Percentiles rank a stretch among this genome's conserved stretches.
These are phyloP conservation scores for Lodderomyces metapsilosis DNA, from an alignment of 1,139 yeast species.

Conservation along the genomic window DNA sequence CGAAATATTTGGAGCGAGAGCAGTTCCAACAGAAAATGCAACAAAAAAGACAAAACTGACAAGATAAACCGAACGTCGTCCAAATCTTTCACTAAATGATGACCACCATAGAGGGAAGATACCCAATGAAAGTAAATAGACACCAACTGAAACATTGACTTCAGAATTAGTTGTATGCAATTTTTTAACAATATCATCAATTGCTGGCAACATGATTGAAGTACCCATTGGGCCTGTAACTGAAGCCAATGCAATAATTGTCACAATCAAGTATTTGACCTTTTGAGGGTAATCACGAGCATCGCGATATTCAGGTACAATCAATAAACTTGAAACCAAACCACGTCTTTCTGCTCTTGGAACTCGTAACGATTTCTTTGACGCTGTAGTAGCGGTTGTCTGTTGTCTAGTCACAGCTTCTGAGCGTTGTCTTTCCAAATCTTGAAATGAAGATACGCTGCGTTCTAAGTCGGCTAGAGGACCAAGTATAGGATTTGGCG, in stretches of 20 bases:
- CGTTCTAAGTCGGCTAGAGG: conserved; percentile 11
- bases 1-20: conserved; percentile 60
- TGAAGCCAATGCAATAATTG: conserved; percentile 70
- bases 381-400: conserved; percentile 8
- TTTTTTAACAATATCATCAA: conserved; percentile 54
- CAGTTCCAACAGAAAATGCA: conserved; percentile 71
- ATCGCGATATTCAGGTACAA: conserved; percentile 72
- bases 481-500: conserved; percentile 11
- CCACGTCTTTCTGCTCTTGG: conserved; percentile 53
- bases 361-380: conserved; percentile 27
- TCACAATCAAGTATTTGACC: conserved; percentile 55
- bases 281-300: conserved; percentile 59
- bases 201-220: conserved; percentile 78
- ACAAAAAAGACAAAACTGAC: conserved; percentile 62
- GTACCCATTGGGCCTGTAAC: conserved; percentile 93
- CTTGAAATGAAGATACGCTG: conserved; percentile 9
- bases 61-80: conserved; percentile 72
- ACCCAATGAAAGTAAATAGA: conserved; percentile 71
- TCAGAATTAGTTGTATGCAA: conserved; percentile 56
- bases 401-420: not conserved
- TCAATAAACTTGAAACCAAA: conserved; percentile 45
- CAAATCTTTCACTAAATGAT: conserved; percentile 69
- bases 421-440: conserved; percentile 5
- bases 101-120: conserved; percentile 92
- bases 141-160: conserved; percentile 79